A percentile compares a stretch with the other conserved stretches of the same genome.
Conservation (phyloP, 352 stramenopile genomes). For the Phytophthora pini region DNA sequence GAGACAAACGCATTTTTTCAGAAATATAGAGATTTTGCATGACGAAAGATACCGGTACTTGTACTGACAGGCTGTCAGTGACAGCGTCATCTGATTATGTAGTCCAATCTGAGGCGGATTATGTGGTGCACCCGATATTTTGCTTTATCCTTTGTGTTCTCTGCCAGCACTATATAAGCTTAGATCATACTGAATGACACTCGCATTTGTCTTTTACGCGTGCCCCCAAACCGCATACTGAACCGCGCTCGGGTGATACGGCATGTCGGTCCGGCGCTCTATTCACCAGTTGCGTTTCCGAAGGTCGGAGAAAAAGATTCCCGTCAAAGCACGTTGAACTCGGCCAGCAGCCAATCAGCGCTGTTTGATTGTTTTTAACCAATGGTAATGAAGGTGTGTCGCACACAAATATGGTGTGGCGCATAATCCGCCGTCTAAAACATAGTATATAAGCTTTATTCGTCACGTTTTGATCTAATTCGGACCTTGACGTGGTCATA, state of each 20-base stretch:
- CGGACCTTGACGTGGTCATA: conserved; percentile 3
- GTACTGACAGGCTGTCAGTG: too few relatives aligned
- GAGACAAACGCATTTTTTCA: too few relatives aligned
- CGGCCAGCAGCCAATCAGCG: conserved; percentile 2
- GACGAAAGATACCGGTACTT: too few relatives aligned
- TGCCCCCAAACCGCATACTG: background rate
- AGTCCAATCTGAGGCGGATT: too few relatives aligned
- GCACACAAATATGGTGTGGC: background rate
- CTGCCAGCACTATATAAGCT: too few relatives aligned
- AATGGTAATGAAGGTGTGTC: conserved; percentile 10
- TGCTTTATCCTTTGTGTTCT: too few relatives aligned
- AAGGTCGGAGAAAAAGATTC: conserved; percentile 12
- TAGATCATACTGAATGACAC: background rate
- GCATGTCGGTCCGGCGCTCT: background rate
- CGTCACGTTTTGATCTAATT: conserved; percentile 1
- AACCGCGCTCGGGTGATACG: background rate
- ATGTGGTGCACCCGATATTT: too few relatives aligned
- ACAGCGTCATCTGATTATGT: too few relatives aligned
- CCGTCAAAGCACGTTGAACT: conserved; percentile 16
- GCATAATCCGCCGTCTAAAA: conserved; percentile 6
- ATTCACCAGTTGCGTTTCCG: conserved; percentile 22
- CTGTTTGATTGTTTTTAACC: background rate
- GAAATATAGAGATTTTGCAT: too few relatives aligned
- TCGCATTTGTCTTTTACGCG: background rate
- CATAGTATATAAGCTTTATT: background rate